Percentiles rank a stretch among this genome's conserved stretches.
These are phyloP conservation scores for Aspergillus fijiensis DNA, from an alignment of 2,329 filamentous ascomycete species.

Conservation along the genomic window DNA sequence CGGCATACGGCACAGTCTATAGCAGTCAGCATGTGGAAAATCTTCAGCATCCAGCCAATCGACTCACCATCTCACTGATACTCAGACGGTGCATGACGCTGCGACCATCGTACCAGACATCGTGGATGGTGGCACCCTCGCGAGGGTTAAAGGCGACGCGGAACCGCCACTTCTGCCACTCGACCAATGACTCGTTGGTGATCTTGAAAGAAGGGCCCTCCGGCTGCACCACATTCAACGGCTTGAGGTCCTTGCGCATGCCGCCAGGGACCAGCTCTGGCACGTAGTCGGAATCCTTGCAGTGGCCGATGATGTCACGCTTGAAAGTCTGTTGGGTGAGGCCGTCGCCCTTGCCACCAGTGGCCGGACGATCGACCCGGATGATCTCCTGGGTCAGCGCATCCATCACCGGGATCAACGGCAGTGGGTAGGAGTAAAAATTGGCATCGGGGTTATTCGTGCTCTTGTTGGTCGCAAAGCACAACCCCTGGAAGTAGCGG, in stretches of 20 bases:
- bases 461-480: slow-evolving; percentile 48
- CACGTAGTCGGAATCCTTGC: slow-evolving; percentile 53
- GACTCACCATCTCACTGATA: slow-evolving; percentile 64
- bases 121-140: slow-evolving; percentile 69
- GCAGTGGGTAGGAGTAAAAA: slow-evolving; percentile 62
- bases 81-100: slow-evolving; percentile 66
- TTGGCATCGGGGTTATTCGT: slow-evolving; percentile 57
- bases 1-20: slow-evolving; percentile 61
- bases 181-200: slow-evolving; percentile 42
- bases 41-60: not conserved
- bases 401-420: slow-evolving; percentile 55
- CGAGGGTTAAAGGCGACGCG: slow-evolving; percentile 58
- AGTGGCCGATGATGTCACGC: slow-evolving; percentile 53
- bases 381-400: slow-evolving; percentile 55
- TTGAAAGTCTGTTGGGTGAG: slow-evolving; percentile 44
- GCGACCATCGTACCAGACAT: slow-evolving; percentile 65
- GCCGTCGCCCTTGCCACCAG: slow-evolving; percentile 51
- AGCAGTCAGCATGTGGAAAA: not conserved
- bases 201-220: slow-evolving; percentile 65
- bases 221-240: slow-evolving; percentile 70
- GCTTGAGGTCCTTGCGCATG: slow-evolving; percentile 59
- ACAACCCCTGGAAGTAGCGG: slow-evolving; percentile 55
- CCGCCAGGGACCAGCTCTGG: slow-evolving; percentile 48
- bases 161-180: slow-evolving; percentile 69
- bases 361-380: slow-evolving; percentile 59